These are phyloP conservation scores for Pluteus cervinus DNA, from an alignment of 768 basidiomycete species.

Conservation along the genomic window DNA sequence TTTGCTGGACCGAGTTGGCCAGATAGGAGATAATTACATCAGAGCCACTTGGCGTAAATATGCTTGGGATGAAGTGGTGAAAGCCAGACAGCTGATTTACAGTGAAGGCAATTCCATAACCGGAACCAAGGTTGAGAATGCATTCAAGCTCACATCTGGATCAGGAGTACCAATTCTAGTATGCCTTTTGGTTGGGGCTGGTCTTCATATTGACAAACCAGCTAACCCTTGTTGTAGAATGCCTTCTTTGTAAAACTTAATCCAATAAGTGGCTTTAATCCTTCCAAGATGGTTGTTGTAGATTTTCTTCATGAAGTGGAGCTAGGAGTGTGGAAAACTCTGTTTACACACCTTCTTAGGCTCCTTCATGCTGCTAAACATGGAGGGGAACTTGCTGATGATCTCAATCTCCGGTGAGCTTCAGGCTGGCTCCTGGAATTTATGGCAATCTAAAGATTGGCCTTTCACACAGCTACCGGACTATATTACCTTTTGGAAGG, in stretches of 20 bases:
- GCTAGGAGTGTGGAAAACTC: slow-evolving; percentile 28
- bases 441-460: background rate
- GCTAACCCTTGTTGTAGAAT: slow-evolving; percentile 28
- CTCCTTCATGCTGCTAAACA: slow-evolving; percentile 19
- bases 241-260: slow-evolving; percentile 22
- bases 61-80: no score
- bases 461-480: slow-evolving; percentile 17
- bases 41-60: slow-evolving; percentile 7
- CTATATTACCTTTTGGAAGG: slow-evolving; percentile 23
- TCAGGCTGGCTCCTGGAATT: slow-evolving; percentile 17
- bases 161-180: slow-evolving; percentile 14
- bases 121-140: no score
- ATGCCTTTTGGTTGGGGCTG: no score
- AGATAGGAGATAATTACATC: slow-evolving; percentile 17
- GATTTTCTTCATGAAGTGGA: slow-evolving; percentile 35
- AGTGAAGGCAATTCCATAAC: no score
- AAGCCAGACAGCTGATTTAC: no score
- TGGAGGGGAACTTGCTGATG: slow-evolving; percentile 14
- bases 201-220: background rate
- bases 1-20: slow-evolving; percentile 10
- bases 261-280: slow-evolving; percentile 15
- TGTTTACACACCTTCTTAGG: slow-evolving; percentile 27
- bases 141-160: no score
- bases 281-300: slow-evolving; percentile 20
- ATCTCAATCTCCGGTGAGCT: slow-evolving; percentile 10